Evolutionary conservation across 768 basidiomycete species (phyloP).

Genomic region (Tylopilus subfusipes): DNA sequence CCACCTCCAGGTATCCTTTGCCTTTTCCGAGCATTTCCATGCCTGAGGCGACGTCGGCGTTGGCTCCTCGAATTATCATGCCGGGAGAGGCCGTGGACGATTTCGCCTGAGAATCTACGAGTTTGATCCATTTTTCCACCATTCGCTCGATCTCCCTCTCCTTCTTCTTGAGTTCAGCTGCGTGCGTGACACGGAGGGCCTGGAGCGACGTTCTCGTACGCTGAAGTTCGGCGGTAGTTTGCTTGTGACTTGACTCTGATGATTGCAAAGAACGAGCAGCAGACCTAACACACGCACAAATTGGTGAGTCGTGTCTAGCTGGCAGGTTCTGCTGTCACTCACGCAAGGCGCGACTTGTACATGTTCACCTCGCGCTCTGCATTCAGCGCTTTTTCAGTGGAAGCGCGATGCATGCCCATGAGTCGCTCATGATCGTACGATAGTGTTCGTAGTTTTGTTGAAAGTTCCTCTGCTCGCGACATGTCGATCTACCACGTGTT

Average conservation of each 20-base stretch:
- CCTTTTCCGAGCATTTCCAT: constrained; percentile 47
- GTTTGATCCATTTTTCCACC: constrained; percentile 68
- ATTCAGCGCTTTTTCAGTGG: constrained; percentile 58
- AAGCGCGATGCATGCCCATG: constrained; percentile 55
- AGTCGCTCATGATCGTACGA: constrained; percentile 81
- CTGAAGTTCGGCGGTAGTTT: constrained; percentile 65
- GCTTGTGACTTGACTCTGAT: constrained; percentile 65
- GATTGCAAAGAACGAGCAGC: constrained; percentile 52
- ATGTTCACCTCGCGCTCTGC: constrained; percentile 78
- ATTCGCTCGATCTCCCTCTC: constrained; percentile 78
- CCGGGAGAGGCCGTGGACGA: constrained; percentile 48
- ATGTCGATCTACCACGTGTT: constrained; percentile 59
- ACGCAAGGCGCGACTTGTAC: constrained; percentile 71
- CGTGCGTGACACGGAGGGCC: constrained; percentile 62
- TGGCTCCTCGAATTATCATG: constrained; percentile 47
- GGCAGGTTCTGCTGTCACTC: constrained; percentile 29
- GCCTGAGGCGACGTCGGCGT: constrained; percentile 46
- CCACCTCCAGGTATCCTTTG: constrained; percentile 56
- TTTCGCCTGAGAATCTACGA: constrained; percentile 66
- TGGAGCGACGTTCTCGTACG: constrained; percentile 69
- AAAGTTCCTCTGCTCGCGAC: constrained; percentile 70
- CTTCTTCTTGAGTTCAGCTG: constrained; percentile 72
- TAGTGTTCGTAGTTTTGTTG: constrained; percentile 70
- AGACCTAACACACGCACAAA: constrained; percentile 35
- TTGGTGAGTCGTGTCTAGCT: constrained; percentile 6